Base-by-base conservation (phyloP, 768 basidiomycete genomes). In the Hemileccinum impolitum region DNA sequence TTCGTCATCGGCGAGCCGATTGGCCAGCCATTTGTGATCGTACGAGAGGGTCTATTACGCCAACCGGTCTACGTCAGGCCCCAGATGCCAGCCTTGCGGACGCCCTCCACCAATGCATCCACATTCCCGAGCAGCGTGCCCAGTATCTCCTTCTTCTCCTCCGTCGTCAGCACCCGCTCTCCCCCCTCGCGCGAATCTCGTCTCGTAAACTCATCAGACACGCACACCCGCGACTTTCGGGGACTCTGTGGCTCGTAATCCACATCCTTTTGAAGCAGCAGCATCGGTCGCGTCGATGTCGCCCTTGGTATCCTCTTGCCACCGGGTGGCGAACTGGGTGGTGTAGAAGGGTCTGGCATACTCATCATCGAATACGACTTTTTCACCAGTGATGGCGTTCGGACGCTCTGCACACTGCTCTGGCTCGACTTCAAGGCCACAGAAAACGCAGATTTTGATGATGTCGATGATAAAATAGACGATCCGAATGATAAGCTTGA, bases 111-210 rank as follows among this genome's bases (percentile, higher is more conserved):
- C 10, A 95, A 75, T 26, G 88, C 86, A 63, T 94, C 93, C 3
- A 95, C 93, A 63, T 95, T 94, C 4, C 90, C 92, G 38, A 95
- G 67, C 81, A 93, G 85, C 39, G 79, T 84, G 0, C 87, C 86
- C 49, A 95, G 61, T 38, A 89, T 64, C 62, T 82, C 81, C 66
- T 86, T 91, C 72, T 93, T 93, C 70, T 93, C 87, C 50, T 89
- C 85, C 37, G 82, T 90, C 37, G 82, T 86, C 57, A 76, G 75
- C 53, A 71, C 56, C 30, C 30, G 51, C 64, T 26, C 61, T 45
- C 12, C 52, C 43, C 42, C 62, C 58, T 41, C 51, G 11, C 15
- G 6, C 6, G 15, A 7, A 17, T 45, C 8, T 39, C 34, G 12
- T n/a, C 41, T 48, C 49, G 45, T 51, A 35, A 51, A 40, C 6